Percentiles rank a stretch among this genome's conserved stretches.
These are phyloP conservation scores for Cafeteria roenbergensis DNA, from an alignment of 108 stramenopile genomes.

Conservation along the genomic window DNA sequence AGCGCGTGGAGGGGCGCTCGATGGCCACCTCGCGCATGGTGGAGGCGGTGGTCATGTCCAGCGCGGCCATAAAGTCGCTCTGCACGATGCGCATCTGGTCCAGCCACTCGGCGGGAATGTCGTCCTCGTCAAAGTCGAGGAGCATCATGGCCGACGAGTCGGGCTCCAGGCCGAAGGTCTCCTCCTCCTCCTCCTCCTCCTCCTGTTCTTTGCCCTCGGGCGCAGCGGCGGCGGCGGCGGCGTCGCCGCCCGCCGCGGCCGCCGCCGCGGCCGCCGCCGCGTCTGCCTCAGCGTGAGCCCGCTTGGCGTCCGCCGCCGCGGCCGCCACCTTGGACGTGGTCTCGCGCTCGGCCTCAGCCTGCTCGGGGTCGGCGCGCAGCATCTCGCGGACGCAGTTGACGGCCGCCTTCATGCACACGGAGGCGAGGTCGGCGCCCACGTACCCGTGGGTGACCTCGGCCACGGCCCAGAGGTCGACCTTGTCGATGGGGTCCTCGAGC, in stretches of 20 bases:
- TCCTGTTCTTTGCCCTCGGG: neutral
- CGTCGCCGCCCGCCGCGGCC: slow-evolving; percentile 20
- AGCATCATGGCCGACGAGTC: neutral
- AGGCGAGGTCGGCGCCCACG: slow-evolving; percentile 89
- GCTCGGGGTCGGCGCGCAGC: slow-evolving; percentile 30
- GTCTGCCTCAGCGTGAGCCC: neutral
- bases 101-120: slow-evolving; percentile 1
- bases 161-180: too few species aligned
- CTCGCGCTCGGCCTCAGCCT: slow-evolving; percentile 70
- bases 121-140: slow-evolving; percentile 35
- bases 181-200: neutral
- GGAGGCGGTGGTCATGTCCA: slow-evolving; percentile 64
- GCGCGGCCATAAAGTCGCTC: slow-evolving; percentile 26
- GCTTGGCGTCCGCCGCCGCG: slow-evolving; percentile 36
- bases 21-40: slow-evolving; percentile 59
- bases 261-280: slow-evolving; percentile 22
- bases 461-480: slow-evolving; percentile 71
- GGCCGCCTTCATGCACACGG: slow-evolving; percentile 85
- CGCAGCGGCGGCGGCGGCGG: neutral
- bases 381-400: slow-evolving; percentile 82
- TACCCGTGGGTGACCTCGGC: slow-evolving; percentile 90
- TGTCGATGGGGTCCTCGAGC: too few species aligned
- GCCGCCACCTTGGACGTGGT: slow-evolving; percentile 60
- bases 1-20: slow-evolving; percentile 80
- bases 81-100: neutral